Conservation (phyloP, 768 basidiomycete species). For the Suillus occidentalis region DNA sequence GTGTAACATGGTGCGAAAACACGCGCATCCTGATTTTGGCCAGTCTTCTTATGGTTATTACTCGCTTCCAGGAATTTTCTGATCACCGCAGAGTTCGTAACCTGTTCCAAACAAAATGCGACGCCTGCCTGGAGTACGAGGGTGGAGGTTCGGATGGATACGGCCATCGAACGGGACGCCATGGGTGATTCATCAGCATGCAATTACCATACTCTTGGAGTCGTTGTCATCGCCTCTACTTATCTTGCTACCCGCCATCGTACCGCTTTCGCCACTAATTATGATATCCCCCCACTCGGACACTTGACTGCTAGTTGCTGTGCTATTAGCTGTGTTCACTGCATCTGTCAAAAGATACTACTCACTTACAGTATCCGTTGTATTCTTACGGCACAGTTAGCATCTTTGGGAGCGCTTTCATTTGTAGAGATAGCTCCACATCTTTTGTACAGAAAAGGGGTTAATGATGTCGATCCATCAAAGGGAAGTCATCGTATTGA, state of each 20-base stretch:
- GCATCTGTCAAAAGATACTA: not conserved
- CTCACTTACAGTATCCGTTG: not conserved
- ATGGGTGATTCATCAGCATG: constrained; percentile 17
- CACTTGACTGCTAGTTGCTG: constrained; percentile 10
- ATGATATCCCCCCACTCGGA: constrained; percentile 1
- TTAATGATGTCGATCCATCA: constrained; percentile 7
- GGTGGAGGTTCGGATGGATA: constrained; percentile 30
- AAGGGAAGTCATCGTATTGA: constrained; percentile 1
- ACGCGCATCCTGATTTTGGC: not conserved
- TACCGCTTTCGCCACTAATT: constrained; percentile 9
- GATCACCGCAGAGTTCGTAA: constrained; percentile 61
- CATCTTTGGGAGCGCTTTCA: not conserved
- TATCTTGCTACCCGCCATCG: constrained; percentile 3
- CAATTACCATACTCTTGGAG: constrained; percentile 4
- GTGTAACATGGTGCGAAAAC: constrained; percentile 43
- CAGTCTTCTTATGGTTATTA: constrained; percentile 2
- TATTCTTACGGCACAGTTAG: constrained; percentile 5
- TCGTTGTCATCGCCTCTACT: not conserved
- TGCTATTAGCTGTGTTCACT: constrained; percentile 5
- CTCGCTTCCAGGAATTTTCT: constrained; percentile 31
- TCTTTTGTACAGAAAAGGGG: constrained; percentile 7
- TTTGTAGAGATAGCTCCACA: constrained; percentile 16
- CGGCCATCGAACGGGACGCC: constrained; percentile 28
- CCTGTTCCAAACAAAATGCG: constrained; percentile 67
- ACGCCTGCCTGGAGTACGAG: constrained; percentile 45